phyloP scores from a whole-genome alignment of 768 basidiomycete genomes.

The Tulasnella calospora region DNA sequence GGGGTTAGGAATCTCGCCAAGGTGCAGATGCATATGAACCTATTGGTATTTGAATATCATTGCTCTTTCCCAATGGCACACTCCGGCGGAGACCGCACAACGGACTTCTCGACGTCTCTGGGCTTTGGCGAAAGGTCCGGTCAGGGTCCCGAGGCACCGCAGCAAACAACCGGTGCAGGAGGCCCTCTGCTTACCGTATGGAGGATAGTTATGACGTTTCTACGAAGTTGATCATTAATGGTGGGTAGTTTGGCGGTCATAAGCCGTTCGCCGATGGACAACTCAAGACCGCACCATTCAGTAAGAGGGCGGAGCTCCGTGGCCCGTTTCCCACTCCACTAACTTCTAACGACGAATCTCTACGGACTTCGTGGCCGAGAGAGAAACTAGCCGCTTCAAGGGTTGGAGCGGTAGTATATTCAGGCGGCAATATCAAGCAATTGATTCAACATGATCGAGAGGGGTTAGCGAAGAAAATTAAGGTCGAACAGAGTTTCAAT shows the following conservation, averaged over 20 bases:
- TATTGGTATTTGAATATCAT: too few species aligned
- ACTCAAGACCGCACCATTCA: neutral
- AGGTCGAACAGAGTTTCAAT: neutral
- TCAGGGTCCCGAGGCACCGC: too few species aligned
- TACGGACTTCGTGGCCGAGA: neutral
- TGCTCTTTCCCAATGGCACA: too few species aligned
- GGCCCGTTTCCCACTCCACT: neutral
- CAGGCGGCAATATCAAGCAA: neutral
- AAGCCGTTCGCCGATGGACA: neutral
- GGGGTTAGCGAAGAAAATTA: neutral
- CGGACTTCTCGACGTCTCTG: too few species aligned
- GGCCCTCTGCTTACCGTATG: too few species aligned
- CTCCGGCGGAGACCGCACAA: too few species aligned
- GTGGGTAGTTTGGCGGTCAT: neutral
- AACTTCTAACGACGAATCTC: neutral
- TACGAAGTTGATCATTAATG: too few species aligned
- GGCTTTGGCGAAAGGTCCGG: too few species aligned
- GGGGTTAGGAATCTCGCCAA: too few species aligned
- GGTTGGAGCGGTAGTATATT: neutral
- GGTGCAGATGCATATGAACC: too few species aligned
- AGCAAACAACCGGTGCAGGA: too few species aligned
- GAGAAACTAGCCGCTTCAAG: neutral
- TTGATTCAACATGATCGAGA: neutral
- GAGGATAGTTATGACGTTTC: too few species aligned
- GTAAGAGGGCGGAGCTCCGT: neutral